These are phyloP conservation scores for Nemania sp. DNA, from an alignment of 2,329 filamentous ascomycete genomes.

Conservation along the genomic window DNA sequence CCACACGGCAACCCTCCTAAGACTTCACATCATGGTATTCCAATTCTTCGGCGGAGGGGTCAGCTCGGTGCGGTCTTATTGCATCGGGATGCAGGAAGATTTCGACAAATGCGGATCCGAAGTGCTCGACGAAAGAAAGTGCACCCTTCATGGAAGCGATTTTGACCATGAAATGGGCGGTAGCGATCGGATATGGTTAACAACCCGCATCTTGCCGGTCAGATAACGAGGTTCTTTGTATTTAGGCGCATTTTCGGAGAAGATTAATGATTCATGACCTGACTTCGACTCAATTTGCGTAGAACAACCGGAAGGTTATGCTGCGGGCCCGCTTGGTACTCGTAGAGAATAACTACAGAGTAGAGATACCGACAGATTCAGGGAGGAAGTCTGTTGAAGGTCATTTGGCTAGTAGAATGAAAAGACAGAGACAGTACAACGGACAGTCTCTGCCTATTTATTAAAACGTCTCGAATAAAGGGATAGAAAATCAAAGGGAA, in stretches of 20 bases:
- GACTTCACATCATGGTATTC: slow-evolving; percentile 30
- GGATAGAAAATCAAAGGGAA: slow-evolving; percentile 14
- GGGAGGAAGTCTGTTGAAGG: slow-evolving; percentile 5
- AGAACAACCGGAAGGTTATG: neutral
- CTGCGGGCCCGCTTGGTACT: neutral
- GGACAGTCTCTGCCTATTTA: no score
- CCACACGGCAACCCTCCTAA: slow-evolving; percentile 25
- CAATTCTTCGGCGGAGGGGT: slow-evolving; percentile 27
- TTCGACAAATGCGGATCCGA: slow-evolving; percentile 30
- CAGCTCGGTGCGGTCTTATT: slow-evolving; percentile 29
- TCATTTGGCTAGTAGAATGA: slow-evolving; percentile 12
- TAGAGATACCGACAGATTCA: neutral
- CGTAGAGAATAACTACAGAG: neutral
- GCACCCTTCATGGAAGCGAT: slow-evolving; percentile 28
- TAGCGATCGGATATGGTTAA: slow-evolving; percentile 28
- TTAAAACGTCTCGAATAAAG: slow-evolving; percentile 7
- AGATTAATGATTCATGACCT: slow-evolving; percentile 40
- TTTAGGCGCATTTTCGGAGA: slow-evolving; percentile 40
- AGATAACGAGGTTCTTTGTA: slow-evolving; percentile 37
- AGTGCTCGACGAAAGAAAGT: slow-evolving; percentile 30
- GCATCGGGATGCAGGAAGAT: slow-evolving; percentile 32
- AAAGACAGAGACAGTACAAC: neutral
- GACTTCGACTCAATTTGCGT: slow-evolving; percentile 10
- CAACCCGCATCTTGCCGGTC: slow-evolving; percentile 28
- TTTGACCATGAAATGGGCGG: slow-evolving; percentile 16